phyloP scores from a whole-genome alignment of 805 yeast genomes.

The Brettanomyces naardenensis region DNA sequence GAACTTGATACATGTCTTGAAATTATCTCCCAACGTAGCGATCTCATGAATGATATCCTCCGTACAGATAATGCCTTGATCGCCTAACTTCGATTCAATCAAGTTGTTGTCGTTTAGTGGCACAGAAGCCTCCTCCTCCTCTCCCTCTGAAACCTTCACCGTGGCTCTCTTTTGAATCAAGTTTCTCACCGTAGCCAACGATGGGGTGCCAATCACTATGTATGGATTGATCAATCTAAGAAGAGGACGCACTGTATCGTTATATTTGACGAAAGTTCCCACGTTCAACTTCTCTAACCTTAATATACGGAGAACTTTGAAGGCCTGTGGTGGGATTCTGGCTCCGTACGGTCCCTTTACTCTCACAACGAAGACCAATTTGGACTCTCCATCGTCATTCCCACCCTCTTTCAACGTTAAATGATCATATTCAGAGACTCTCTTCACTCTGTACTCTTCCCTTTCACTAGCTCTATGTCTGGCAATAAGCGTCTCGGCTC shows the following conservation, averaged over 20 bases:
- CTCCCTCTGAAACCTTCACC: constrained; percentile 31
- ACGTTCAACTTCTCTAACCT: constrained; percentile 53
- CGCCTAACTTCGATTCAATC: constrained; percentile 66
- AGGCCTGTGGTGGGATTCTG: constrained; percentile 58
- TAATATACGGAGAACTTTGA: constrained; percentile 49
- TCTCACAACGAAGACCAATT: constrained; percentile 59
- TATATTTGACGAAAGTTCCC: constrained; percentile 66
- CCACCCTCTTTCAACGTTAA: constrained; percentile 15
- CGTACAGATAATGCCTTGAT: constrained; percentile 65
- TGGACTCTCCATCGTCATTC: constrained; percentile 29
- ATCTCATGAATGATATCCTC: constrained; percentile 77
- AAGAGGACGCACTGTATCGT: constrained; percentile 50
- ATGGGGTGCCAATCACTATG: constrained; percentile 66
- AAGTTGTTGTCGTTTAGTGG: constrained; percentile 66
- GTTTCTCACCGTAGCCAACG: constrained; percentile 63
- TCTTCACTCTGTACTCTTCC: constrained; percentile 59
- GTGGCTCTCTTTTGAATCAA: constrained; percentile 72
- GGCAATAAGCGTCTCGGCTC: constrained; percentile 70
- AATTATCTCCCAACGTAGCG: constrained; percentile 52
- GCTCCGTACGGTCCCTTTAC: constrained; percentile 58
- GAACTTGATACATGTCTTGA: constrained; percentile 54
- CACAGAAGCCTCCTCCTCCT: constrained; percentile 23
- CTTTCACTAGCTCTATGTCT: constrained; percentile 56
- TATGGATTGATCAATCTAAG: constrained; percentile 66
- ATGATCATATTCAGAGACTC: constrained; percentile 49